Base-by-base conservation (phyloP, 2,329 filamentous ascomycete genomes). In the Botrytis pseudocinerea region DNA sequence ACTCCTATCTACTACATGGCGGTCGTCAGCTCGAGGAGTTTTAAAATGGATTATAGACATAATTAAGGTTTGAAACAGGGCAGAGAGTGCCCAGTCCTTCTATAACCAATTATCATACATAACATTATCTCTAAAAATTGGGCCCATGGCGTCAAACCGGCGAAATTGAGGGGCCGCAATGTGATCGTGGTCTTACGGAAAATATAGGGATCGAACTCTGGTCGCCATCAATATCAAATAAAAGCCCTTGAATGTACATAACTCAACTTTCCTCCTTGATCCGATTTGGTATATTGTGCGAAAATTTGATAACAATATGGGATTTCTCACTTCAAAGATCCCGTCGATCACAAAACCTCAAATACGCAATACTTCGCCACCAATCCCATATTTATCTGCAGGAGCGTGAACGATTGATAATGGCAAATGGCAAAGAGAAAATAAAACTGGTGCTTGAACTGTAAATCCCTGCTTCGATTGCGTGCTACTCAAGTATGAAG, bases 91-190 rank as follows among this genome's bases (percentile, higher is more conserved):
- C 35, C 35, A 32, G n/a, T 20, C 12, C 25, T 10, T 51, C 12
- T 18, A 38, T 66, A 16, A 22, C 32, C 35, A 68, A 54, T 28
- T 28, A 68, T 54, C 25, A 66, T 28, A 28, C 35, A 38, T 54
- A 22, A 28, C 48, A 28, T 57, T 38, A 68, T 54, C 46, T n/a
- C 22, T 68, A 28, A 68, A 68, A 42, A 38, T 2, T 54, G 46
- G 64, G 16, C n/a, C 64, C 25, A 64, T 22, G 25, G 1, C 38
- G 25, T n/a, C 35, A 54, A 68, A 20, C 35, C 63, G 28, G 44
- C 44, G 22, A n/a, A 51, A 51, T 66, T 66, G 63, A 38, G 63
- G 63, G 22, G n/a, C 64, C 64, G 35, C 64, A 54, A n/a, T 40
- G 25, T 40, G 46, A 22, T 68, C 35, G 32, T 40, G 54, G 46